Evolutionary conservation across 148 eudicot species (phyloP).

Genomic region (Camellia japonica): DNA sequence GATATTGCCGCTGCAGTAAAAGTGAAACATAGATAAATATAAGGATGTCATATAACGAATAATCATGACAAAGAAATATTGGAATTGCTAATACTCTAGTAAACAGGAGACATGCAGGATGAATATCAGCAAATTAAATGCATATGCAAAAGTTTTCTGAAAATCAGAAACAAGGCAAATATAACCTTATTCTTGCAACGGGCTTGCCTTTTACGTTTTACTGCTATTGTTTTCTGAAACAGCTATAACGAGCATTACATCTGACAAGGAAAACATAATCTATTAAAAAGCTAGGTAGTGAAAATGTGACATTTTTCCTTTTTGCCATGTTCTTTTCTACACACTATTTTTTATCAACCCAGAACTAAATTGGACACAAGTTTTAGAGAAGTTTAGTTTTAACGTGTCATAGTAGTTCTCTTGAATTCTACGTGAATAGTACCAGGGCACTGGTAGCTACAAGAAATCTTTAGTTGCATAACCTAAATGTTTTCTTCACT

Average conservation of each 20-base stretch:
- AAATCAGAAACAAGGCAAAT: neutral
- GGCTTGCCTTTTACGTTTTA: neutral
- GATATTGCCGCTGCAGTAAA: slow-evolving; percentile 63
- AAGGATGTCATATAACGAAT: neutral
- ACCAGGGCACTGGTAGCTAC: neutral
- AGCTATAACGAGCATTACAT: neutral
- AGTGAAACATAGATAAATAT: slow-evolving; percentile 1
- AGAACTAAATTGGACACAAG: neutral
- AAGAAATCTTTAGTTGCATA: neutral
- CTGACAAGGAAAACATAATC: neutral
- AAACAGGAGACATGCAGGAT: neutral
- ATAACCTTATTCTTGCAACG: neutral
- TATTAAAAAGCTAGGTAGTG: neutral
- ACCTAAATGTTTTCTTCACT: neutral
- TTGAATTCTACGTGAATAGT: neutral
- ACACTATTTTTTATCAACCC: neutral
- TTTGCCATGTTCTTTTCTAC: neutral
- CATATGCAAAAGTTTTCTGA: neutral
- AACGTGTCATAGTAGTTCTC: neutral
- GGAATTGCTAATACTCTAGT: neutral
- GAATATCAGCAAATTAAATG: neutral
- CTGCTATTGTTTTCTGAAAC: neutral
- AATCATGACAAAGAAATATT: neutral
- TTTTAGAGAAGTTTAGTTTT: neutral
- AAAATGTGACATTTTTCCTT: neutral